phyloP scores from a whole-genome alignment of 148 eudicot species.

The Vaccinium vitisidaea region DNA sequence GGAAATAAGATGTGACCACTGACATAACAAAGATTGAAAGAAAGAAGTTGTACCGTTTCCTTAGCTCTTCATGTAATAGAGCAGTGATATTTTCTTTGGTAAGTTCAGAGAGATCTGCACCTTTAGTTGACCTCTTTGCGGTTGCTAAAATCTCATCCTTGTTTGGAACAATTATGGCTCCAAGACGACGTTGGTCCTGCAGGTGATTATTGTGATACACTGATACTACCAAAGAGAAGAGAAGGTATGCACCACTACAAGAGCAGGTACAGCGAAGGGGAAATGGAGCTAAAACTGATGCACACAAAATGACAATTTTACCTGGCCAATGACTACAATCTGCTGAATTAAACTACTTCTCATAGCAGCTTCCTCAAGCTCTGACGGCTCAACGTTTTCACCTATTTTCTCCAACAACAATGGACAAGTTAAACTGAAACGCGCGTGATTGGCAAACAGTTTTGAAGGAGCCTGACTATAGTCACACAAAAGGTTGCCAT shows the following conservation, averaged over 20 bases:
- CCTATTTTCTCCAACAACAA: constrained; percentile 39
- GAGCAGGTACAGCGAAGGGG: not conserved
- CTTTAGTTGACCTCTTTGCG: constrained; percentile 53
- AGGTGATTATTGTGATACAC: constrained; percentile 11
- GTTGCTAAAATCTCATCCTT: constrained; percentile 60
- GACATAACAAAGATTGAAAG: not conserved
- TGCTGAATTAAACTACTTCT: constrained; percentile 82
- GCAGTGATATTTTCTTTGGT: constrained; percentile 46
- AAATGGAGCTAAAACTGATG: not conserved
- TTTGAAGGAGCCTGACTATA: not conserved
- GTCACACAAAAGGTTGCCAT: constrained; percentile 6
- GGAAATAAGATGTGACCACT: not conserved
- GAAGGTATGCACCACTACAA: not conserved
- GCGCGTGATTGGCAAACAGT: not conserved
- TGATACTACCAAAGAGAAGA: not conserved
- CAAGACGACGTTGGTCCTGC: constrained; percentile 89
- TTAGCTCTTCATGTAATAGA: constrained; percentile 57
- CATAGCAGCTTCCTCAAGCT: constrained; percentile 91
- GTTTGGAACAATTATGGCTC: constrained; percentile 89
- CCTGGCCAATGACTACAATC: constrained; percentile 93
- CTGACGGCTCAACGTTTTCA: constrained; percentile 94
- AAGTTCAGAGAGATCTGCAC: constrained; percentile 45
- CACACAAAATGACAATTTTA: constrained; percentile 17
- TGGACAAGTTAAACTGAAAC: constrained; percentile 7
- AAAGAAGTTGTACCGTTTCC: constrained; percentile 52